phyloP scores from a whole-genome alignment of 2,329 filamentous ascomycete genomes.

The Dactylellina sp. region DNA sequence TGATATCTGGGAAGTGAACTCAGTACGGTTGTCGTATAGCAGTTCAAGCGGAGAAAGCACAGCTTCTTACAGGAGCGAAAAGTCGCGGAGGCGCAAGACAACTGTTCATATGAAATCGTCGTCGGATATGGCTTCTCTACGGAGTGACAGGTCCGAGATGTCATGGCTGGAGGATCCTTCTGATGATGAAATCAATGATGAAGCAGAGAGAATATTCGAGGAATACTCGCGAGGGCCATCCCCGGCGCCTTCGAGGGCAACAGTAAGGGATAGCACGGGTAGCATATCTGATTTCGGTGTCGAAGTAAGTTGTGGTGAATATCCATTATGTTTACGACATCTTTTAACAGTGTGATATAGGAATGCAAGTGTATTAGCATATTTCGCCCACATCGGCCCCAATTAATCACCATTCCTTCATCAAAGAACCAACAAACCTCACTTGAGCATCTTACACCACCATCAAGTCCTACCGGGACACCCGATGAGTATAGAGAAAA shows the following conservation, averaged over 20 bases:
- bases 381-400: slow-evolving; percentile 30
- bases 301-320: slow-evolving; percentile 17
- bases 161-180: slow-evolving; percentile 53
- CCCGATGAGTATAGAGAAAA: slow-evolving; percentile 4
- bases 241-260: neutral
- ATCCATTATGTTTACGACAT: neutral
- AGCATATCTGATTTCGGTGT: slow-evolving; percentile 39
- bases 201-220: slow-evolving; percentile 49
- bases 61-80: slow-evolving; percentile 31
- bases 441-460: slow-evolving; percentile 41
- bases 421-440: slow-evolving; percentile 25
- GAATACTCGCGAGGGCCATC: slow-evolving; percentile 31
- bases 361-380: slow-evolving; percentile 50
- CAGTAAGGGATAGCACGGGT: slow-evolving; percentile 27
- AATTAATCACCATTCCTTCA: slow-evolving; percentile 33
- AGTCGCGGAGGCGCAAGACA: slow-evolving; percentile 39
- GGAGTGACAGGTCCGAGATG: slow-evolving; percentile 35
- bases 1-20: slow-evolving; percentile 47
- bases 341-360: slow-evolving; percentile 15
- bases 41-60: slow-evolving; percentile 43
- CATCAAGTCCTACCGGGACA: slow-evolving; percentile 26
- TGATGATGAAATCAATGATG: slow-evolving; percentile 51
- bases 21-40: slow-evolving; percentile 38
- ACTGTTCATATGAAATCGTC: slow-evolving; percentile 41
- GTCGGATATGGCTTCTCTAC: slow-evolving; percentile 29